A percentile compares a stretch with the other conserved stretches of the same genome.
These are phyloP conservation scores for Pelargonium myrrhifolium DNA, from an alignment of 441 rosid species.

Conservation along the genomic window DNA sequence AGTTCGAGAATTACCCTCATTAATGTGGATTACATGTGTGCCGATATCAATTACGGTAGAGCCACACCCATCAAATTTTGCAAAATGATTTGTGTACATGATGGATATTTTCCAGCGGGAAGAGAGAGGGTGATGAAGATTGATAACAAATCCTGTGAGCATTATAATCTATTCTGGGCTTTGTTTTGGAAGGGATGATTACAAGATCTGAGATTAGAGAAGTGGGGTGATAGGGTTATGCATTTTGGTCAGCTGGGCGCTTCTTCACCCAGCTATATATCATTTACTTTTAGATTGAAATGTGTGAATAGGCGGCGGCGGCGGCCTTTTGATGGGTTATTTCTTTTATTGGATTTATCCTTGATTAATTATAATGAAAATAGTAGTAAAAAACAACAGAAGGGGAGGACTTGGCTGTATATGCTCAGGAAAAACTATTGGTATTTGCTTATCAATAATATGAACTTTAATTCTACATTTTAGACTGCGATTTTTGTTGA, in stretches of 20 bases:
- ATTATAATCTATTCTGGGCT: not conserved
- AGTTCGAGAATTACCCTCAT: not conserved
- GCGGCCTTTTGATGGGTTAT: not conserved
- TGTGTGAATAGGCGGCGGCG: conserved; percentile 30
- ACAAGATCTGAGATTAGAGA: not conserved
- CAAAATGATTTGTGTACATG: conserved; percentile 21
- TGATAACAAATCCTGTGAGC: not conserved
- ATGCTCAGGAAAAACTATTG: not conserved
- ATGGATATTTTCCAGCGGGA: conserved; percentile 9
- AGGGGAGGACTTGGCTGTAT: not conserved
- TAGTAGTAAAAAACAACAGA: not conserved
- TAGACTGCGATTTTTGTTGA: not conserved
- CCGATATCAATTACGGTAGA: not conserved
- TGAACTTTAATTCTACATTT: not conserved
- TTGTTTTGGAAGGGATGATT: not conserved
- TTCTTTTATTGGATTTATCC: not conserved
- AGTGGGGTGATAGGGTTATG: not conserved
- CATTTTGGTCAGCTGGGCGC: not conserved
- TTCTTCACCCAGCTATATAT: conserved; percentile 13
- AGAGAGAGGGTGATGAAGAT: conserved; percentile 5
- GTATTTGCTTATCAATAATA: conserved; percentile 2
- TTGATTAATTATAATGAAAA: not conserved
- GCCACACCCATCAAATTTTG: conserved; percentile 6
- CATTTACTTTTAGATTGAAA: conserved; percentile 19
- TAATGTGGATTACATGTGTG: not conserved